Conservation (phyloP, 306 rosid genomes). For the Quercus rubra region DNA sequence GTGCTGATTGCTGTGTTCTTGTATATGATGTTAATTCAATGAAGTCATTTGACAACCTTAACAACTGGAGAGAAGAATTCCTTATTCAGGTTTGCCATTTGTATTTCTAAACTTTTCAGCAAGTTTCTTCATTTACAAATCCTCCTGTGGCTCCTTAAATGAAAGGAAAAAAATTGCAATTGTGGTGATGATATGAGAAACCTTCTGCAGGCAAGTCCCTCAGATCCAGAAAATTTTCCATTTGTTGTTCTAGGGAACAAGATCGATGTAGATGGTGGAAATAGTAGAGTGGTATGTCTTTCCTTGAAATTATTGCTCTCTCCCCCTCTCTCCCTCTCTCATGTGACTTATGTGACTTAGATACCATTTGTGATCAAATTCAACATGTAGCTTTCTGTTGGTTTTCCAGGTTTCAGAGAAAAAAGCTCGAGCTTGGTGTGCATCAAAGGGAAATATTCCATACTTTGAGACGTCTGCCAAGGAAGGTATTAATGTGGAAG, state of each 20-base stretch:
- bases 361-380: neutral
- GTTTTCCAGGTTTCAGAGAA: constrained; percentile 79
- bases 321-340: neutral
- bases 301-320: constrained; percentile 4
- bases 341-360: neutral
- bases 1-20: constrained; percentile 99
- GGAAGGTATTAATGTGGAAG: constrained; percentile 97
- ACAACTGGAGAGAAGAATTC: constrained; percentile 98
- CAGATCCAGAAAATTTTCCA: constrained; percentile 98
- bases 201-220: constrained; percentile 87
- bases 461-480: constrained; percentile 99
- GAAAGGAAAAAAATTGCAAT: neutral
- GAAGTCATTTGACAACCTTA: constrained; percentile 97
- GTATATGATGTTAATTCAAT: constrained; percentile 95
- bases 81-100: constrained; percentile 69
- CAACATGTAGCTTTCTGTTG: neutral
- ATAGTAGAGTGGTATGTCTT: constrained; percentile 86
- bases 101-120: neutral
- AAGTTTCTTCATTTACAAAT: neutral
- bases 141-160: neutral
- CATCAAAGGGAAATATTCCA: constrained; percentile 95
- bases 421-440: constrained; percentile 99
- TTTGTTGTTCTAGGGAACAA: constrained; percentile 98
- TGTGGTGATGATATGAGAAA: constrained; percentile 17
- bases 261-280: constrained; percentile 94